A percentile compares a stretch with the other conserved stretches of the same genome.
Evolutionary conservation across 257 asterid species (phyloP).

Genomic region (Solanum okadae): DNA sequence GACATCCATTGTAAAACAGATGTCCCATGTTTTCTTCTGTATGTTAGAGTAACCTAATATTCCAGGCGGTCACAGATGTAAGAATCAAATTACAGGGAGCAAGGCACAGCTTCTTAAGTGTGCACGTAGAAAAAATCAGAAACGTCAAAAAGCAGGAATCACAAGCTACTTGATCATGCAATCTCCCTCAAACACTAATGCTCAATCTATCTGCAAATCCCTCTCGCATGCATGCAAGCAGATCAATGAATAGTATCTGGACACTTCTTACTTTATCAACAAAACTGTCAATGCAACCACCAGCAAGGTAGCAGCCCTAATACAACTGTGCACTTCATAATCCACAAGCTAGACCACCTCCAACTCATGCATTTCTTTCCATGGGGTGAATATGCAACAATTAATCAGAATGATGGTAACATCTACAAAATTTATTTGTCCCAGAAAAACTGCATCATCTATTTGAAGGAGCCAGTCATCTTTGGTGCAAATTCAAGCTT

Average conservation of each 20-base stretch:
- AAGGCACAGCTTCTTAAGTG: not conserved
- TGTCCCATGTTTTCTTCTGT: not conserved
- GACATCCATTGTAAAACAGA: not conserved
- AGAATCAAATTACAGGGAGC: not conserved
- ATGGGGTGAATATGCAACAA: not conserved
- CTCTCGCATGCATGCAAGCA: not conserved
- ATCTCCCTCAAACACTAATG: not conserved
- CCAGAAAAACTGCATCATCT: not conserved
- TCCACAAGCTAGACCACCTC: not conserved
- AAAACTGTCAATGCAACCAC: not conserved
- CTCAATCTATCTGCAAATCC: not conserved
- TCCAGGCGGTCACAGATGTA: not conserved
- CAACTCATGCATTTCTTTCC: not conserved
- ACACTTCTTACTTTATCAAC: not conserved
- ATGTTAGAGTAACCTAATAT: not conserved
- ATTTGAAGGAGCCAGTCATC: constrained; percentile 28
- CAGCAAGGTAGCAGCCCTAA: not conserved
- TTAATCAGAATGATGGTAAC: not conserved
- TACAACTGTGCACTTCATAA: not conserved
- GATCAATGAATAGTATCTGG: not conserved
- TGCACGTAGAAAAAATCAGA: not conserved
- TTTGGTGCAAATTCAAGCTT: constrained; percentile 41
- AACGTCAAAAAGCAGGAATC: not conserved
- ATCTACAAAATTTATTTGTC: not conserved
- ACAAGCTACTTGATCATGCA: not conserved